These are phyloP conservation scores for Erysimum cheiri DNA, from an alignment of 441 rosid genomes.

Conservation along the genomic window DNA sequence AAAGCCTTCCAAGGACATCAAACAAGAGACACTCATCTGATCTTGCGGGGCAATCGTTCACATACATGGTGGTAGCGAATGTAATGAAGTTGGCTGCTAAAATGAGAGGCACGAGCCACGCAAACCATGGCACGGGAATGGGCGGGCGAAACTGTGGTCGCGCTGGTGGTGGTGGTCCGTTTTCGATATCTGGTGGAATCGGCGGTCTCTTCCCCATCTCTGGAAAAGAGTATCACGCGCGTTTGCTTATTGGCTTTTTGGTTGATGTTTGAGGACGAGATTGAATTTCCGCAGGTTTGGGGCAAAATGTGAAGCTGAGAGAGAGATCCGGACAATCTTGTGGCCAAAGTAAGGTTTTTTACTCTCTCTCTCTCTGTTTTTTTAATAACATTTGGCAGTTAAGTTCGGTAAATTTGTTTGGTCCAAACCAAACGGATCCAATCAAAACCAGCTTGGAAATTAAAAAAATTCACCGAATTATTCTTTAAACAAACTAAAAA, in stretches of 20 bases:
- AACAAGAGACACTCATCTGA: slow-evolving; percentile 53
- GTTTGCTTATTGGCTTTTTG: slow-evolving; percentile 27
- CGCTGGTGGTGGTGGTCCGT: slow-evolving; percentile 42
- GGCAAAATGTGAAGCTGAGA: slow-evolving; percentile 36
- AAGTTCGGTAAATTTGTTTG: slow-evolving; percentile 35
- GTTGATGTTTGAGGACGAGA: slow-evolving; percentile 31
- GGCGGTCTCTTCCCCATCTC: slow-evolving; percentile 49
- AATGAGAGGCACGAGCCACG: slow-evolving; percentile 73
- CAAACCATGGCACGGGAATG: slow-evolving; percentile 52
- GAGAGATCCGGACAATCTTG: slow-evolving; percentile 42
- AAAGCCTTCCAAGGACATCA: slow-evolving; percentile 61
- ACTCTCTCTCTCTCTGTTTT: slow-evolving; percentile 2
- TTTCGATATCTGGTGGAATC: slow-evolving; percentile 42
- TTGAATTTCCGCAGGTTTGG: slow-evolving; percentile 12
- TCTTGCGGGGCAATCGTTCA: slow-evolving; percentile 68
- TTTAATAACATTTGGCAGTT: slow-evolving; percentile 30
- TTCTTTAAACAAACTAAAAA: not conserved
- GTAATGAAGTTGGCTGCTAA: slow-evolving; percentile 51
- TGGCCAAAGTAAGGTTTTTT: slow-evolving; percentile 37
- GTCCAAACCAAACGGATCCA: slow-evolving; percentile 24
- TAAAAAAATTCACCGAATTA: not conserved
- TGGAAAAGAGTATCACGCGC: slow-evolving; percentile 39
- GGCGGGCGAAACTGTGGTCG: slow-evolving; percentile 55
- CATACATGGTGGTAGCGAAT: slow-evolving; percentile 65
- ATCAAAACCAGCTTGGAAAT: slow-evolving; percentile 26